A percentile compares a stretch with the other conserved stretches of the same genome.
Evolutionary conservation across 2,329 filamentous ascomycete genomes (phyloP).

Genomic region (Aspergillus sp.): DNA sequence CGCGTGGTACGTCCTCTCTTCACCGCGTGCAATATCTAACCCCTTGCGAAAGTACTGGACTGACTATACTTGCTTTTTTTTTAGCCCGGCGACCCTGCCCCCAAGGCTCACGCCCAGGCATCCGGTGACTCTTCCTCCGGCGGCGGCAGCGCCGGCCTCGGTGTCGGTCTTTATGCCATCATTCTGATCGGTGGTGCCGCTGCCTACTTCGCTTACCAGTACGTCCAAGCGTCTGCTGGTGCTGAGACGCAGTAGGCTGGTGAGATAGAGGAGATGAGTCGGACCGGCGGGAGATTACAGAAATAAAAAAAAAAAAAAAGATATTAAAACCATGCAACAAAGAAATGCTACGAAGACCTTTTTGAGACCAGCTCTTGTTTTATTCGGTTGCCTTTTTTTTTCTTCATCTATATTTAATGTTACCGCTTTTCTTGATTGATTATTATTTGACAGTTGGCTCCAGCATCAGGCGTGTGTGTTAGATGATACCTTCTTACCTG

Average conservation of each 20-base stretch:
- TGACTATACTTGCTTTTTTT: background rate
- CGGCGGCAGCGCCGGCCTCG: conserved; percentile 50
- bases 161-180: conserved; percentile 78
- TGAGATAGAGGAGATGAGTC: background rate
- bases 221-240: conserved; percentile 59
- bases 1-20: conserved; percentile 63
- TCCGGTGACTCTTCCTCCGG: conserved; percentile 41
- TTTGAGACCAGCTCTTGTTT: conserved; percentile 1
- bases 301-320: background rate
- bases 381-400: background rate
- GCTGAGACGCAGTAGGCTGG: conserved; percentile 26
- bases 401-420: background rate
- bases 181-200: conserved; percentile 73
- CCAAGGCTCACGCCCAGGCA: conserved; percentile 58
- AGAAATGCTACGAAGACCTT: conserved; percentile 5
- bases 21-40: background rate
- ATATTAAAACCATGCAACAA: conserved; percentile 3
- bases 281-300: background rate
- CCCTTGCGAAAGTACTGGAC: background rate
- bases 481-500: conserved; percentile 10
- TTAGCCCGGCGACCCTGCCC: conserved; percentile 72
- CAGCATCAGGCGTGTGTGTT: conserved; percentile 11
- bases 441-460: conserved; percentile 1
- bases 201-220: conserved; percentile 83
- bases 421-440: background rate